These are phyloP conservation scores for Cucurbita maxima DNA, from an alignment of 306 rosid species.

Conservation along the genomic window DNA sequence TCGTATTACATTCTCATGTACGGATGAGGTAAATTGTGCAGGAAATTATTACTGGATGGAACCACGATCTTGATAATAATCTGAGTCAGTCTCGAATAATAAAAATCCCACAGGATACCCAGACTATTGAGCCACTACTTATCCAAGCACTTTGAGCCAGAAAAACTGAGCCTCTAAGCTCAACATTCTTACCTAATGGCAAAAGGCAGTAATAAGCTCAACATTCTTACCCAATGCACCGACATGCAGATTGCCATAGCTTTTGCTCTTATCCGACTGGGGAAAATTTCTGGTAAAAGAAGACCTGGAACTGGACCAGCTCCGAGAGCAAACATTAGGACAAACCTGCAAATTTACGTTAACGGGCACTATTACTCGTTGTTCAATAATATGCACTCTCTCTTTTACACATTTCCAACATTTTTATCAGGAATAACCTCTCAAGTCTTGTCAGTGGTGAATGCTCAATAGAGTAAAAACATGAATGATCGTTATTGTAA, in stretches of 20 bases:
- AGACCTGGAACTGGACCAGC: constrained; percentile 99
- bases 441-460: background rate
- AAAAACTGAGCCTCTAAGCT: background rate
- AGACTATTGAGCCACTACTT: background rate
- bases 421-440: background rate
- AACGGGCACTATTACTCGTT: constrained; percentile 1
- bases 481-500: background rate
- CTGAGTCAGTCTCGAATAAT: background rate
- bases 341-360: constrained; percentile 50
- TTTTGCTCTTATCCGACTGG: constrained; percentile 77
- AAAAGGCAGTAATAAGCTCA: background rate
- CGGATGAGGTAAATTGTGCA: background rate
- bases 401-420: background rate
- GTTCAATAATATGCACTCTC: background rate
- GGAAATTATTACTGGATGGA: background rate
- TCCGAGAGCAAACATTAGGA: constrained; percentile 79
- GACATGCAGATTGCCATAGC: constrained; percentile 97
- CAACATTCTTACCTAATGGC: constrained; percentile 39
- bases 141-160: background rate
- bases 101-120: background rate
- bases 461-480: background rate
- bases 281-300: constrained; percentile 86
- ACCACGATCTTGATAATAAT: background rate
- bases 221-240: constrained; percentile 76
- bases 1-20: background rate